Evolutionary conservation across 1,284 basidiomycete species (phyloP).

Genomic region (Wallemia mellicola): DNA sequence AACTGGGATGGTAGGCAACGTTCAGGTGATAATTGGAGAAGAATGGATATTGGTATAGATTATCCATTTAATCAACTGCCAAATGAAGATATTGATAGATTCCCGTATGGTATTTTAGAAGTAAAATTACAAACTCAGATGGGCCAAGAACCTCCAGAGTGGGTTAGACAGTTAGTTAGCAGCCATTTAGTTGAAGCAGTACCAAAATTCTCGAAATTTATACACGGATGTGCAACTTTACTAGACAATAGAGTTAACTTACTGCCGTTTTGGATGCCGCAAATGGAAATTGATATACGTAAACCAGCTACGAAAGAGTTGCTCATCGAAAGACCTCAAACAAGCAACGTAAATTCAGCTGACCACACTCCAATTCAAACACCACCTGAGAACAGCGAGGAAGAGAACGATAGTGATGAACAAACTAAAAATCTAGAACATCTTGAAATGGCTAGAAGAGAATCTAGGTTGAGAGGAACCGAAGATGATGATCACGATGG

Average conservation of each 20-base stretch:
- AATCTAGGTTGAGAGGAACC: neutral
- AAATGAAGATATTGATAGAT: constrained; percentile 58
- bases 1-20: constrained; percentile 70
- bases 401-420: neutral
- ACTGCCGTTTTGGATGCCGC: constrained; percentile 64
- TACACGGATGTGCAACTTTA: constrained; percentile 83
- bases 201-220: constrained; percentile 51
- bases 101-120: constrained; percentile 78
- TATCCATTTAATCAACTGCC: constrained; percentile 49
- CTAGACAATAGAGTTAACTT: constrained; percentile 79
- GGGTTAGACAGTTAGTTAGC: constrained; percentile 82
- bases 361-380: neutral
- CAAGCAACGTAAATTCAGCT: constrained; percentile 16
- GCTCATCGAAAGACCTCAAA: constrained; percentile 36
- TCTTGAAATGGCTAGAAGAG: neutral
- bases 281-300: constrained; percentile 75
- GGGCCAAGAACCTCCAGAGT: constrained; percentile 82
- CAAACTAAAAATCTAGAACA: neutral
- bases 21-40: constrained; percentile 66
- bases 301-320: constrained; percentile 48
- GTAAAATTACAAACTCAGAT: constrained; percentile 92
- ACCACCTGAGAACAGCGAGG: neutral
- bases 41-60: constrained; percentile 49
- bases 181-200: constrained; percentile 31
- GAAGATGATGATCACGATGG: neutral